A percentile compares a stretch with the other conserved stretches of the same genome.
Evolutionary conservation across 306 rosid species (phyloP).

Genomic region (Castanea sativa): DNA sequence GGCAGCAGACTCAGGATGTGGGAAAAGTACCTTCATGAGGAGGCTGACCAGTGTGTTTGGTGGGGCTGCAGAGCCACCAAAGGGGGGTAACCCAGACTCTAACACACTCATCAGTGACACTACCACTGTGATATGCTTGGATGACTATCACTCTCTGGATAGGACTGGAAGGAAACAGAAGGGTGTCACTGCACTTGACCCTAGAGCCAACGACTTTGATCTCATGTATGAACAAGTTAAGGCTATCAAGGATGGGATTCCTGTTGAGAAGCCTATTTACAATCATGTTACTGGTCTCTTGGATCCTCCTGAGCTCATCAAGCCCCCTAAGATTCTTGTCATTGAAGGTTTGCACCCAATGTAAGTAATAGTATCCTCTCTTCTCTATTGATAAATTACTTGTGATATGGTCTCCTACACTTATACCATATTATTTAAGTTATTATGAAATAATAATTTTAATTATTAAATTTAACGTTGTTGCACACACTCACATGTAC

Average conservation of each 20-base stretch:
- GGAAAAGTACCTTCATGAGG: slow-evolving; percentile 98
- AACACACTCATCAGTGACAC: slow-evolving; percentile 97
- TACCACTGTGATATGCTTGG: slow-evolving; percentile 91
- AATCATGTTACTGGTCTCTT: slow-evolving; percentile 94
- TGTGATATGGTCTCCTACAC: no score
- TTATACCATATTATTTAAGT: no score
- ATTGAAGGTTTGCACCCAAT: slow-evolving; percentile 99
- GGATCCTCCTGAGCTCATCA: slow-evolving; percentile 91
- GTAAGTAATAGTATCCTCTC: slow-evolving; percentile 41
- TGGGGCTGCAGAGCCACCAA: slow-evolving; percentile 94
- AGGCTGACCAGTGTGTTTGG: slow-evolving; percentile 95
- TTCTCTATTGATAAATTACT: not conserved
- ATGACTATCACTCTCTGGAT: slow-evolving; percentile 93
- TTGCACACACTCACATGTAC: no score
- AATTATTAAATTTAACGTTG: no score
- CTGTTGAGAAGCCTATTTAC: slow-evolving; percentile 86
- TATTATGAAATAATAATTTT: no score
- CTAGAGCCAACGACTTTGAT: slow-evolving; percentile 89
- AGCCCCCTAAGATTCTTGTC: slow-evolving; percentile 94
- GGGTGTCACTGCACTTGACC: slow-evolving; percentile 98
- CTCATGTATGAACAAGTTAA: slow-evolving; percentile 97
- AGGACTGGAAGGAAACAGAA: slow-evolving; percentile 90
- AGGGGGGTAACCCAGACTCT: slow-evolving; percentile 93
- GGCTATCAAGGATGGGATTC: slow-evolving; percentile 66
- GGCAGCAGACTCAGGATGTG: slow-evolving; percentile 98